These are phyloP conservation scores for Proliferodiscus dingleyae DNA, from an alignment of 2,329 filamentous ascomycete species.

Conservation along the genomic window DNA sequence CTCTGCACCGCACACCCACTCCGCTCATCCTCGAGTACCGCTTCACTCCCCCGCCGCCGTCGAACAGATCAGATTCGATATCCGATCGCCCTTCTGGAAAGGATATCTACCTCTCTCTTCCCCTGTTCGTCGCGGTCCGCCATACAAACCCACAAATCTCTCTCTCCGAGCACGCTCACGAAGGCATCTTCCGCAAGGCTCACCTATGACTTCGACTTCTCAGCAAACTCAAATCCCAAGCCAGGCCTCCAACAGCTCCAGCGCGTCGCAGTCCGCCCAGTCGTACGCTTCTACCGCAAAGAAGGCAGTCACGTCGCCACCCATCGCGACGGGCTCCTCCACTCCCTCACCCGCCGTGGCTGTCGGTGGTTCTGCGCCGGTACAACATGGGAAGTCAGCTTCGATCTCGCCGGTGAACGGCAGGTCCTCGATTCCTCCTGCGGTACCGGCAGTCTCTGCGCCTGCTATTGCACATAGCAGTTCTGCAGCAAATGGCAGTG, in stretches of 20 bases:
- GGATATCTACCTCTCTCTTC: conserved; percentile 13
- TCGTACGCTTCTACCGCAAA: conserved; percentile 66
- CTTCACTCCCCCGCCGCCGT: conserved; percentile 10
- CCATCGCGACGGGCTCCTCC: conserved; percentile 55
- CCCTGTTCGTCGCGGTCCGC: conserved; percentile 27
- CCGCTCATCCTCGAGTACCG: conserved; percentile 14
- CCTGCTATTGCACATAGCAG: conserved; percentile 60
- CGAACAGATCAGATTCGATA: conserved; percentile 23
- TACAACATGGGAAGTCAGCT: conserved; percentile 58
- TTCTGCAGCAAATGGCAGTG: conserved; percentile 63
- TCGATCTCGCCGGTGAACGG: conserved; percentile 81
- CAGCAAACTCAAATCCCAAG: conserved; percentile 29
- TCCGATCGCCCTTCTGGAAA: conserved; percentile 26
- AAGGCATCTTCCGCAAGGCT: conserved; percentile 24
- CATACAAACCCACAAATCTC: conserved; percentile 18
- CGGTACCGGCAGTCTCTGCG: conserved; percentile 55
- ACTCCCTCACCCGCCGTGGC: conserved; percentile 50
- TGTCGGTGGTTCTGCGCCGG: conserved; percentile 48
- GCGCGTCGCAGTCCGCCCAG: conserved; percentile 49
- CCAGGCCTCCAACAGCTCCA: conserved; percentile 51
- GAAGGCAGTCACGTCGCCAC: conserved; percentile 56
- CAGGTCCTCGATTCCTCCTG: conserved; percentile 66
- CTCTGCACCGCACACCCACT: conserved; percentile 18
- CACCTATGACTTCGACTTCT: conserved; percentile 34
- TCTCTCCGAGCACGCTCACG: conserved; percentile 16